These are phyloP conservation scores for Plasmodium yoelii DNA, from an alignment of 169 alveolate genomes.

Conservation along the genomic window DNA sequence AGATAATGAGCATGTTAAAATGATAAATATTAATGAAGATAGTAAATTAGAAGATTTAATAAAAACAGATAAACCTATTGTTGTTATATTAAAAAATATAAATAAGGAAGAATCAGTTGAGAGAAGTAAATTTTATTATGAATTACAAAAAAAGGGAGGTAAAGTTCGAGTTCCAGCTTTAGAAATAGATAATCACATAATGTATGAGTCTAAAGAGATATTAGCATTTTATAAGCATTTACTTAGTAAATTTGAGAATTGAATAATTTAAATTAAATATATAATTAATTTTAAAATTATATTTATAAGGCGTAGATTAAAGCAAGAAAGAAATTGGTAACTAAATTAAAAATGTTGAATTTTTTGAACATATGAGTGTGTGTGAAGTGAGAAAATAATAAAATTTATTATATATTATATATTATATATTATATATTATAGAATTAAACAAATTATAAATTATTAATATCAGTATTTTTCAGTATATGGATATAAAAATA, in stretches of 20 bases:
- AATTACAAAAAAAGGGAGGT: slow-evolving; percentile 25
- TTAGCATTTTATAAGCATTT: slow-evolving; percentile 25
- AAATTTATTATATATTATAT: no score
- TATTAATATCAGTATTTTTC: no score
- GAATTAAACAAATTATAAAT: no score
- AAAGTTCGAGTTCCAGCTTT: slow-evolving; percentile 56
- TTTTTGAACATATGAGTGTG: no score
- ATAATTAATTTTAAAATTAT: no score
- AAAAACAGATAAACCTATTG: slow-evolving; percentile 43
- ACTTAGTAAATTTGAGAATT: background rate
- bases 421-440: no score
- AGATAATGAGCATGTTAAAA: slow-evolving; percentile 27
- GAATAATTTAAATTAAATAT: no score
- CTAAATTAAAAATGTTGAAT: no score
- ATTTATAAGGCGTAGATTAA: no score
- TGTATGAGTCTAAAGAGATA: slow-evolving; percentile 64
- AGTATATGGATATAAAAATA: no score
- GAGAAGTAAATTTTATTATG: slow-evolving; percentile 30
- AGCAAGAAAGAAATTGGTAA: no score
- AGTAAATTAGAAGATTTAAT: slow-evolving; percentile 41
- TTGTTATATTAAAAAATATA: slow-evolving; percentile 62
- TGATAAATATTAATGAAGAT: slow-evolving; percentile 13
- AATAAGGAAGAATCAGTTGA: slow-evolving; percentile 23
- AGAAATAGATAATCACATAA: slow-evolving; percentile 16
- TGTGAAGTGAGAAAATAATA: no score